These are phyloP conservation scores for Carex myosuroides DNA, from an alignment of 176 grass and related monocot species.

Conservation along the genomic window DNA sequence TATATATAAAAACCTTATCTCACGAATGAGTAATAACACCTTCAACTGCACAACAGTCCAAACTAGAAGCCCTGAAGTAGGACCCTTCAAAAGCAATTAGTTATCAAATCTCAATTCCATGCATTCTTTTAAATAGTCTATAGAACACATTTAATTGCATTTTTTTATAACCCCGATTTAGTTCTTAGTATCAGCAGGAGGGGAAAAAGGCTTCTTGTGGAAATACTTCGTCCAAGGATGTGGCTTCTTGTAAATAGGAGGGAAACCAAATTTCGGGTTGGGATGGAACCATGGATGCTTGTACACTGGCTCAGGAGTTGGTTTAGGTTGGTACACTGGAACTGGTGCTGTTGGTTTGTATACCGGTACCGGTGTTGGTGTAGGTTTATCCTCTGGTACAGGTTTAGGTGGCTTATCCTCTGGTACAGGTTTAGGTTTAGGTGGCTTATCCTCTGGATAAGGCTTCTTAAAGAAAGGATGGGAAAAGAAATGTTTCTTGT, in stretches of 20 bases:
- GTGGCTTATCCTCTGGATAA: not conserved
- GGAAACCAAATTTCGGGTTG: slow-evolving; percentile 8
- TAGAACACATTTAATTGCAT: not conserved
- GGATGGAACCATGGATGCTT: not conserved
- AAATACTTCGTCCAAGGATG: not conserved
- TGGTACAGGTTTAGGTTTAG: not conserved
- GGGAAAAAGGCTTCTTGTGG: slow-evolving; percentile 12
- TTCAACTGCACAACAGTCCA: not conserved
- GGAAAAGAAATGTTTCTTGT: slow-evolving; percentile 3
- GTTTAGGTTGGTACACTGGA: not conserved
- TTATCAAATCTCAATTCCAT: not conserved
- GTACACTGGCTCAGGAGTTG: not conserved
- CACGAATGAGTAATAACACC: not conserved
- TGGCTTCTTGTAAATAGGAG: not conserved
- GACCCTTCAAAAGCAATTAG: not conserved
- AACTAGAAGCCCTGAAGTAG: not conserved
- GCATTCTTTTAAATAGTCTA: not conserved
- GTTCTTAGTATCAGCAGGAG: slow-evolving; percentile 18
- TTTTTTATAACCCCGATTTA: not conserved
- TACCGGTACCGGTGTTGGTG: not conserved
- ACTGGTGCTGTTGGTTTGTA: not conserved
- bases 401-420: not conserved
- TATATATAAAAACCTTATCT: not conserved
- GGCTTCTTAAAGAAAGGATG: not conserved
- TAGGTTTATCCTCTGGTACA: not conserved